A percentile compares a stretch with the other conserved stretches of the same genome.
These are phyloP conservation scores for Leptosphaerulina australis DNA, from an alignment of 2,329 filamentous ascomycete species.

Conservation along the genomic window DNA sequence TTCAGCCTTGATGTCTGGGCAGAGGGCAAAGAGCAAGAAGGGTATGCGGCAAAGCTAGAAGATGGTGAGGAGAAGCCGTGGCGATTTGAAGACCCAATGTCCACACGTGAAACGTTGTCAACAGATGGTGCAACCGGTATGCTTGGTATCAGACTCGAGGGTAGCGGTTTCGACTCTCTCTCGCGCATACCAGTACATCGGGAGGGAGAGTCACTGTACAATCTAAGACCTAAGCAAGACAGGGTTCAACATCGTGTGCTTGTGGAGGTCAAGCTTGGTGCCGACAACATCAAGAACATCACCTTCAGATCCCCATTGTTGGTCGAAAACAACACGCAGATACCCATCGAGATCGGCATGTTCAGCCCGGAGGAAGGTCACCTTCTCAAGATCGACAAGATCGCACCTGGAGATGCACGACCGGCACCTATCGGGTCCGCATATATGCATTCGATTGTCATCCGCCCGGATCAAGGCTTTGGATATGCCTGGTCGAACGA, in stretches of 20 bases:
- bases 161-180: conserved; percentile 90
- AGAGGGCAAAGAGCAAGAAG: conserved; percentile 71
- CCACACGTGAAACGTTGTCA: conserved; percentile 90
- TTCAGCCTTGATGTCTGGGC: conserved; percentile 83
- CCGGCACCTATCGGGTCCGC: conserved; percentile 92
- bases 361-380: conserved; percentile 87
- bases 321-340: conserved; percentile 95
- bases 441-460: conserved; percentile 83
- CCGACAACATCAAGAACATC: conserved; percentile 97
- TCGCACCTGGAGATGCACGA: conserved; percentile 85
- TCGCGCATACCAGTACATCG: conserved; percentile 87
- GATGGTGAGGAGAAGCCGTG: conserved; percentile 93
- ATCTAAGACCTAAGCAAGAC: conserved; percentile 84
- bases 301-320: conserved; percentile 90
- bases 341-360: conserved; percentile 90
- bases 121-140: conserved; percentile 80
- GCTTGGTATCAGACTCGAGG: conserved; percentile 84
- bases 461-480: conserved; percentile 93
- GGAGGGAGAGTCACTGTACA: conserved; percentile 93
- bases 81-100: conserved; percentile 96
- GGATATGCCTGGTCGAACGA: conserved; percentile 95
- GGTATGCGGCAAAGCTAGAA: conserved; percentile 75
- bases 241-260: conserved; percentile 85
- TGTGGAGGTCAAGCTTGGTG: conserved; percentile 88
- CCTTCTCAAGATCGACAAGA: conserved; percentile 96